Evolutionary conservation across 495 filamentous ascomycete genomes (phyloP), one percentile per base, ranked within the genome.

Genomic region (Xylaria nigripes): DNA sequence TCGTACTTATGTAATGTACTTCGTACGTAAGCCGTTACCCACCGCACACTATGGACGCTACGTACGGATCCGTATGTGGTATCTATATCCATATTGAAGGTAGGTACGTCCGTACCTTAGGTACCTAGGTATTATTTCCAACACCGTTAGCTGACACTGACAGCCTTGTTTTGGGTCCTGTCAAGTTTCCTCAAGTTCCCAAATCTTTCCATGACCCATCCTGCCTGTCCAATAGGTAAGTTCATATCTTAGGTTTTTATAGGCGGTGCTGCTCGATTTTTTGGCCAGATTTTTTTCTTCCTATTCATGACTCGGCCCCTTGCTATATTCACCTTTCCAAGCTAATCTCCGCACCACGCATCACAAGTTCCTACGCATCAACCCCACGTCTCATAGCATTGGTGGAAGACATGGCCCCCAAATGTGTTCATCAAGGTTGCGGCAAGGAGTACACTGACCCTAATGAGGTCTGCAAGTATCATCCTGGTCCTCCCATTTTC

Each of bases 391-490:
- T 45, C 25, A 23, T 34, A 45, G 38, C 44, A 34, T 45, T 45
- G 22, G 27, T 22, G 27, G 41, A 32, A 65, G 58, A 54, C 19
- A 96, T 94, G 89, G 76, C 87, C 30, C 81, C 86, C 62, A 96
- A 94, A 74, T 98, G 93, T 68, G 87, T 95, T 48, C 94, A 96
- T 72, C 92, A 95, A 70, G 87, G 90, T 60, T 98, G 93, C 70
- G 88, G 86, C 62, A 99, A 96, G 77, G 67, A 74, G 24, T 98
- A 89, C 72, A 82, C 82, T 46, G 86, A 97, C 68, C 70, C 82
- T 5, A 81, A 91, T 41, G 94, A 96, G 68, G 76, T 84, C 52
- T 99, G 93, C 68, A 73, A 82, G 57, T 96, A 95, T 72, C 93
- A 97, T 73, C 89, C 92, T 45, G 91, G 91, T 38, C 91, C 90